Evolutionary conservation across 2,329 filamentous ascomycete species (phyloP).

Genomic region (Hymenoscyphus fructigenus): DNA sequence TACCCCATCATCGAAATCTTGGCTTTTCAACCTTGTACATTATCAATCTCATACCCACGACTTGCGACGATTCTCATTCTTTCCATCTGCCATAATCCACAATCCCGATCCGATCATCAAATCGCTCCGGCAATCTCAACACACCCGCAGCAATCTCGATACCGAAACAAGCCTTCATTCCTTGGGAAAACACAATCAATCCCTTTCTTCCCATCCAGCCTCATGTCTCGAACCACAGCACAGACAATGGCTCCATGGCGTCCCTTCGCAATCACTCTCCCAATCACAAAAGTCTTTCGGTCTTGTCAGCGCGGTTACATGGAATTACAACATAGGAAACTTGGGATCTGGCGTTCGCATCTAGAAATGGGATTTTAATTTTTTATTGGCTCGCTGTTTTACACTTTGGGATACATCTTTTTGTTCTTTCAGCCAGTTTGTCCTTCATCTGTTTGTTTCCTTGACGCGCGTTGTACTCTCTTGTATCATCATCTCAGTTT

Average conservation of each 20-base stretch:
- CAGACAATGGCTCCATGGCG: constrained; percentile 14
- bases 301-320: constrained; percentile 13
- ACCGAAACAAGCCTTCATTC: constrained; percentile 11
- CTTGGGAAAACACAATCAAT: constrained; percentile 6
- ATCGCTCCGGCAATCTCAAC: constrained; percentile 10
- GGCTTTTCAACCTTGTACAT: constrained; percentile 22
- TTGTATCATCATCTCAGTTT: constrained; percentile 20
- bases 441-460: neutral
- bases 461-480: constrained; percentile 11
- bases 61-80: constrained; percentile 33
- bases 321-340: constrained; percentile 11
- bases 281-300: constrained; percentile 11
- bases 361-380: constrained; percentile 25
- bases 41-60: constrained; percentile 26
- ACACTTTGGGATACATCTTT: constrained; percentile 12
- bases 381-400: constrained; percentile 3
- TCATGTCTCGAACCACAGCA: constrained; percentile 31
- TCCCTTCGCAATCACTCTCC: neutral
- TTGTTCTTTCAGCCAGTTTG: neutral
- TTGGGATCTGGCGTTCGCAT: constrained; percentile 27
- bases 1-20: constrained; percentile 18
- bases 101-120: constrained; percentile 21
- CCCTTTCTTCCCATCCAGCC: constrained; percentile 11
- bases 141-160: constrained; percentile 6
- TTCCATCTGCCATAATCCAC: constrained; percentile 23